Conservation (phyloP, 192 early-diverging fungal genomes). For the Backusella liffmaniae region DNA sequence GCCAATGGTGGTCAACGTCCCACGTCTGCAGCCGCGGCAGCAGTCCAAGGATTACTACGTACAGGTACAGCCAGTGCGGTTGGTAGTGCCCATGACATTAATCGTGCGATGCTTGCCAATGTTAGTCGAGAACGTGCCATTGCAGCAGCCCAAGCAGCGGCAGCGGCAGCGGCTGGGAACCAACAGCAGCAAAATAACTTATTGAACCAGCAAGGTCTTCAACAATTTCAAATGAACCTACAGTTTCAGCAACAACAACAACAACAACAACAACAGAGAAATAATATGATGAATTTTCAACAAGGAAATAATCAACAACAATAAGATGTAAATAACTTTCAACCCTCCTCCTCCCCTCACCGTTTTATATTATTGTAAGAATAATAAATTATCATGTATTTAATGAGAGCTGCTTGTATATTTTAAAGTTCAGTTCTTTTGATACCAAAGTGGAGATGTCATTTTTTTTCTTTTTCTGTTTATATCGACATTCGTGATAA, state of each 20-base stretch:
- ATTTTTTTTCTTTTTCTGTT: too few relatives aligned
- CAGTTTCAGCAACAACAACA: conserved; percentile 30
- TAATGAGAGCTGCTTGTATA: too few relatives aligned
- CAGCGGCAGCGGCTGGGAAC: background rate
- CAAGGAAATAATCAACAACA: conserved; percentile 15
- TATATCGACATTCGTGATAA: too few relatives aligned
- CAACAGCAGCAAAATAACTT: background rate
- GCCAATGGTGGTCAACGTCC: background rate
- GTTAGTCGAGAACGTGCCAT: background rate
- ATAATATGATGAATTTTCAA: conserved; percentile 2
- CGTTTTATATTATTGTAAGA: background rate
- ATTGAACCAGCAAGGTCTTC: conserved; percentile 15
- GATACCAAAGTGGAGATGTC: too few relatives aligned
- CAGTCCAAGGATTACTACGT: background rate
- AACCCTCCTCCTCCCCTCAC: background rate
- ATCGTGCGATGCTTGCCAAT: background rate
- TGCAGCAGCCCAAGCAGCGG: conserved; percentile 9
- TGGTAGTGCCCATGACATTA: background rate
- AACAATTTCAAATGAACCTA: conserved; percentile 28
- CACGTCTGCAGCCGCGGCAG: background rate
- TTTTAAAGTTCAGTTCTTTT: too few relatives aligned
- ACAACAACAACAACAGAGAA: conserved; percentile 21
- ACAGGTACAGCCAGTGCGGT: background rate
- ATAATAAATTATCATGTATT: background rate
- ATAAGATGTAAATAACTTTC: background rate